Base-by-base conservation (phyloP, 495 filamentous ascomycete genomes). In the Parathielavia hyrcaniae region DNA sequence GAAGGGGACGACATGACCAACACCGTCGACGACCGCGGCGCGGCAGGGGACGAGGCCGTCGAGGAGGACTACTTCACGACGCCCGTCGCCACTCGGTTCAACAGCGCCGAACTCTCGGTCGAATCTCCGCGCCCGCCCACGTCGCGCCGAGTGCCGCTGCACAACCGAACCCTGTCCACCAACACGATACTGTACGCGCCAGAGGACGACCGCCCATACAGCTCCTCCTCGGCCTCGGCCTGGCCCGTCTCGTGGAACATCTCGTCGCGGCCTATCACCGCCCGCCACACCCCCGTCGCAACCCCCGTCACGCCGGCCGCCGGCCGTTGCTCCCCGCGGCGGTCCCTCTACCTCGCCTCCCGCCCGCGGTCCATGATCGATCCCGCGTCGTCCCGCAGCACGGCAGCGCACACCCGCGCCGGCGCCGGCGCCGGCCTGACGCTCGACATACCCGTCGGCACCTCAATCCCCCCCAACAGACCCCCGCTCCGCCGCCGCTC, bases 101-200 rank as follows among this genome's bases (percentile, higher is more conserved):
- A 32, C 17, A 58, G 57, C 32, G 35, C 59, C 1, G 67, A 68
- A 13, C 57, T 65, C 23, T 52, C 63, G 4, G 44, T 58, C 26
- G 59, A 59, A 32, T 72, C 72, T 16, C 70, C 73, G 17, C 73
- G 69, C 32, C 68, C 67, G 35, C 53, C 59, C 49, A 67, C 56
- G 22, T 45, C 61, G 20, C 69, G 70, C 35, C 70, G 69, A 7
- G 73, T 68, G 38, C 70, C 71, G 20, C 48, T 72, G 41, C 84
- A 86, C 60, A 76, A 69, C 52, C 83, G 90, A 20, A 89, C 86
- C 51, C 63, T 82, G 14, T 93, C 90, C 5, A 88, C 83, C 23
- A 88, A 82, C 60, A 95, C 90, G 2, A 87, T 92, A 51, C 68
- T 95, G 0, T 90, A 87, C 67, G 84, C 80, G 35, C 87, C 86